Conservation (phyloP, 2,329 filamentous ascomycete species). For the Bretziella fagacearum region DNA sequence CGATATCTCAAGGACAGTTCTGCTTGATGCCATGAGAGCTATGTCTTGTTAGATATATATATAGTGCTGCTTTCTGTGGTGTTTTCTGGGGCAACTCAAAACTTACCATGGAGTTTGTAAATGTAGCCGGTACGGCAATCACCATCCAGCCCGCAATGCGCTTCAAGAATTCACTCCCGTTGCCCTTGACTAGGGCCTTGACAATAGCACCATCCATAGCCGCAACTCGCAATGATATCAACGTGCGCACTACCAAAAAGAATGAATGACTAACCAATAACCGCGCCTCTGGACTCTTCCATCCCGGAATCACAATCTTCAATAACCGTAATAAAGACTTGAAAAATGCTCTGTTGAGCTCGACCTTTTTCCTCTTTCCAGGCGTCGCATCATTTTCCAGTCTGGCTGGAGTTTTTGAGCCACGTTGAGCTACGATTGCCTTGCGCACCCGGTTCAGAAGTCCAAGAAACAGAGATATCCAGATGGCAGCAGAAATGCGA, state of each 20-base stretch:
- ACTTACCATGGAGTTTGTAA: constrained; percentile 93
- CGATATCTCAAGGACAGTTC: constrained; percentile 86
- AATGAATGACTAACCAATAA: constrained; percentile 81
- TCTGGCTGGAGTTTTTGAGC: background rate
- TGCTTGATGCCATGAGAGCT: constrained; percentile 94
- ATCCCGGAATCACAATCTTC: constrained; percentile 77
- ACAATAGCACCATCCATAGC: constrained; percentile 90
- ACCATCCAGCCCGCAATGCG: constrained; percentile 97
- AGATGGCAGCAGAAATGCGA: constrained; percentile 66
- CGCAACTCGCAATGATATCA: constrained; percentile 90
- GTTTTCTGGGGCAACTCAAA: background rate
- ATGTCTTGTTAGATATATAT: constrained; percentile 10
- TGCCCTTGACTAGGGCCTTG: constrained; percentile 79
- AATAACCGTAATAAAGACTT: constrained; percentile 61
- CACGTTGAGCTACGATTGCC: constrained; percentile 81
- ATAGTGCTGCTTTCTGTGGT: background rate
- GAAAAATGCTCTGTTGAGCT: constrained; percentile 72
- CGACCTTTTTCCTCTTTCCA: constrained; percentile 56
- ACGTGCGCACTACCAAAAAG: constrained; percentile 74
- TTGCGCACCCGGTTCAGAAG: constrained; percentile 76
- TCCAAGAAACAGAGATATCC: constrained; percentile 64
- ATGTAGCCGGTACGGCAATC: constrained; percentile 86
- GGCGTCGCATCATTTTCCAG: constrained; percentile 31
- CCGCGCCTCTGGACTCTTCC: constrained; percentile 73
- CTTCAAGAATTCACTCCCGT: constrained; percentile 73